Percentiles rank a stretch among this genome's conserved stretches.
Conservation (phyloP, 495 filamentous ascomycete species). For the Lasiosphaeris hirsuta region DNA sequence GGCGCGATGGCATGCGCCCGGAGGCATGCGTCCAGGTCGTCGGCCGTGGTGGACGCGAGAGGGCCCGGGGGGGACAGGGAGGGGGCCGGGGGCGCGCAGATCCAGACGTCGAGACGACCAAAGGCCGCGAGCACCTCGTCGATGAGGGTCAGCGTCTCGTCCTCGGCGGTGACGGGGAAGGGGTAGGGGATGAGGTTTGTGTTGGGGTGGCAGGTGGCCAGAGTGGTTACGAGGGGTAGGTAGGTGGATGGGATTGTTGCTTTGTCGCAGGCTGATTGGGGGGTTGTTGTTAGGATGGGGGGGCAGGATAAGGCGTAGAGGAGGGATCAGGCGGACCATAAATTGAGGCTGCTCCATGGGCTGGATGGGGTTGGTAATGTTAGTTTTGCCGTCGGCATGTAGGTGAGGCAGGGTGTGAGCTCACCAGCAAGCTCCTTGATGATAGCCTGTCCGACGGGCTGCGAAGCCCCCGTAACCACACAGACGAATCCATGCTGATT, state of each 20-base stretch:
- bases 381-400: background rate
- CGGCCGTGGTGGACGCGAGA: slow-evolving; percentile 50
- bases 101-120: slow-evolving; percentile 59
- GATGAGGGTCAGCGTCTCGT: slow-evolving; percentile 57
- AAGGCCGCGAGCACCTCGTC: slow-evolving; percentile 59
- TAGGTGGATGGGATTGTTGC: slow-evolving; percentile 21
- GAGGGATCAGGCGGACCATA: slow-evolving; percentile 42
- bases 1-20: slow-evolving; percentile 57
- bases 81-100: slow-evolving; percentile 54
- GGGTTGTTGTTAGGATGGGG: background rate
- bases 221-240: slow-evolving; percentile 28
- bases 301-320: background rate
- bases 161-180: slow-evolving; percentile 51
- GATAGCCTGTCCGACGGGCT: slow-evolving; percentile 57
- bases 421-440: slow-evolving; percentile 54
- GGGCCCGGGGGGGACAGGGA: too few relatives aligned
- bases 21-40: slow-evolving; percentile 52
- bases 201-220: slow-evolving; percentile 43
- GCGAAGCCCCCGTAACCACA: slow-evolving; percentile 57
- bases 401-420: slow-evolving; percentile 5
- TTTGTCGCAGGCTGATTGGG: slow-evolving; percentile 29
- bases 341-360: slow-evolving; percentile 61
- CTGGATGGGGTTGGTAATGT: slow-evolving; percentile 24
- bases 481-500: slow-evolving; percentile 58
- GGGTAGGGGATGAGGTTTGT: slow-evolving; percentile 57